A percentile compares a stretch with the other conserved stretches of the same genome.
These are phyloP conservation scores for Tolypocladium album DNA, from an alignment of 2,329 filamentous ascomycete genomes.

Conservation along the genomic window DNA sequence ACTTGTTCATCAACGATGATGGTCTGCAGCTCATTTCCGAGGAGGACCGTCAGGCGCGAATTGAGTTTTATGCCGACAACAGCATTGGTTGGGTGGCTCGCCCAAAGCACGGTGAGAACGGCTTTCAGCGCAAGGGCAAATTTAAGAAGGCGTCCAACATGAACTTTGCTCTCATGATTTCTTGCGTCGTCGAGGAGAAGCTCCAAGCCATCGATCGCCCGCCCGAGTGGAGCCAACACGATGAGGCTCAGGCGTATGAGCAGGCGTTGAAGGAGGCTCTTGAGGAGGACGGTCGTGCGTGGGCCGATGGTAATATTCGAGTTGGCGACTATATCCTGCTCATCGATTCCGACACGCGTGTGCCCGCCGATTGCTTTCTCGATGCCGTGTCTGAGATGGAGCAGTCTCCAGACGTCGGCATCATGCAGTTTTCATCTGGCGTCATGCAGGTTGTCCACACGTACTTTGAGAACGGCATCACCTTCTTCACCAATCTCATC, in stretches of 20 bases:
- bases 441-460: conserved; percentile 71
- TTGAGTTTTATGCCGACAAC: conserved; percentile 59
- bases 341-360: conserved; percentile 71
- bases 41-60: conserved; percentile 50
- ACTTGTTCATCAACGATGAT: conserved; percentile 69
- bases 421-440: conserved; percentile 67
- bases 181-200: conserved; percentile 61
- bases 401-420: conserved; percentile 65
- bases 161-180: conserved; percentile 60
- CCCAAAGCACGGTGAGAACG: conserved; percentile 51
- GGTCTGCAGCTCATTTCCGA: conserved; percentile 58
- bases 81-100: conserved; percentile 61
- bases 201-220: conserved; percentile 45
- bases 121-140: conserved; percentile 53
- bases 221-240: conserved; percentile 54
- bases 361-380: conserved; percentile 65
- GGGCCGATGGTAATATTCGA: conserved; percentile 79
- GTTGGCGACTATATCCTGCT: conserved; percentile 70
- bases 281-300: conserved; percentile 57
- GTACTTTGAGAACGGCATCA: conserved; percentile 62
- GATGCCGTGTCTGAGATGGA: conserved; percentile 78
- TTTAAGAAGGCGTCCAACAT: conserved; percentile 65
- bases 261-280: conserved; percentile 54
- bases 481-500: conserved; percentile 63
- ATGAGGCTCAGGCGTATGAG: conserved; percentile 58